Conservation (phyloP, 2,329 filamentous ascomycete species). For the Fusarium sp. region DNA sequence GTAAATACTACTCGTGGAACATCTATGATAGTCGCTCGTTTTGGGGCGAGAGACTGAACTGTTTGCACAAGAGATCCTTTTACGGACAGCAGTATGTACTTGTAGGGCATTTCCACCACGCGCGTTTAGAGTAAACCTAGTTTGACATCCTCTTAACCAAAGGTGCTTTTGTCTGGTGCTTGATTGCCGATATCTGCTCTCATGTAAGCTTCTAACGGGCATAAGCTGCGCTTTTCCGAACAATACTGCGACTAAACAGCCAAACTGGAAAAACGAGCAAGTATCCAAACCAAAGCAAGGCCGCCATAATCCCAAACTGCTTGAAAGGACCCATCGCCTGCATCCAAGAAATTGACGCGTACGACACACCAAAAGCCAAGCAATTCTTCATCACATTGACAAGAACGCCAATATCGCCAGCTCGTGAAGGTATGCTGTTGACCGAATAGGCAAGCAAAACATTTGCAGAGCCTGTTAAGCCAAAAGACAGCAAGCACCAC, state of each 20-base stretch:
- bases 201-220: too few relatives aligned
- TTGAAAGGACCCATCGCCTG: constrained; percentile 5
- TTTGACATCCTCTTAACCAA: too few relatives aligned
- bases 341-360: constrained; percentile 8
- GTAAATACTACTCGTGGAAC: too few relatives aligned
- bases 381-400: constrained; percentile 14
- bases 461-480: constrained; percentile 10
- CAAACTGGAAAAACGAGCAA: constrained; percentile 16
- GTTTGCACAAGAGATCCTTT: too few relatives aligned
- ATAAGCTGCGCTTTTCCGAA: too few relatives aligned
- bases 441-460: constrained; percentile 16
- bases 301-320: constrained; percentile 15
- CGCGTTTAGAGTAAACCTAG: too few relatives aligned
- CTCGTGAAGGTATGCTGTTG: constrained; percentile 3
- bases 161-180: too few relatives aligned
- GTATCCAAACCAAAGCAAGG: constrained; percentile 5
- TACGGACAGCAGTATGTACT: too few relatives aligned
- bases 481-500: constrained; percentile 11
- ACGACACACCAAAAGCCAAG: constrained; percentile 14
- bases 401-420: constrained; percentile 8
- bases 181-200: too few relatives aligned
- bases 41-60: too few relatives aligned
- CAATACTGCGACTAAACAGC: neutral
- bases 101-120: too few relatives aligned
- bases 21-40: too few relatives aligned